phyloP scores from a whole-genome alignment of 257 asterid species.

The Coffea eugenioides region DNA sequence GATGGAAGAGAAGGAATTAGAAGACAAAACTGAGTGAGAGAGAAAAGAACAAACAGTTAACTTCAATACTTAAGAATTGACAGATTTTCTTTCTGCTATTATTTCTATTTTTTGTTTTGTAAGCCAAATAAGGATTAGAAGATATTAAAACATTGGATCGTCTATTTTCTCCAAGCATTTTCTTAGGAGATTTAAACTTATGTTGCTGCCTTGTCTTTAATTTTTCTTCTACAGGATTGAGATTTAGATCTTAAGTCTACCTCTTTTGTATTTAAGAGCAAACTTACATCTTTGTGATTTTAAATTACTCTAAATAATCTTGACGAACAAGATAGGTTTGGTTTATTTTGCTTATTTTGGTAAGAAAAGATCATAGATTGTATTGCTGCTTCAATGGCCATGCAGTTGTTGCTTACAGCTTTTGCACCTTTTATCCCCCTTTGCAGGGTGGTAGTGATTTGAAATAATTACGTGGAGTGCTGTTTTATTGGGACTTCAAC shows the following conservation, averaged over 20 bases:
- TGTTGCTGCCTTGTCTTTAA: not conserved
- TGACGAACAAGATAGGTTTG: not conserved
- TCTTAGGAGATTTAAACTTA: not conserved
- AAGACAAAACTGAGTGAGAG: too few species aligned
- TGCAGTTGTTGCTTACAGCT: not conserved
- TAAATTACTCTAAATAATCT: not conserved
- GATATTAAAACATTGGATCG: not conserved
- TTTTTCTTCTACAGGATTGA: not conserved
- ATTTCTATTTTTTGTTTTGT: not conserved
- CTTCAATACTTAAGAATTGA: too few species aligned
- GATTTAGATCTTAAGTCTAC: not conserved
- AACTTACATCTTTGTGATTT: not conserved
- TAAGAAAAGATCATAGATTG: not conserved
- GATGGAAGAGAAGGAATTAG: too few species aligned
- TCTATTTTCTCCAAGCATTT: too few species aligned
- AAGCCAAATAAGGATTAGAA: not conserved
- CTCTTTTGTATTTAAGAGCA: not conserved
- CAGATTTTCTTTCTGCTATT: too few species aligned
- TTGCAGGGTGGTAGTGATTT: constrained; percentile 42
- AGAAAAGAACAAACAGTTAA: too few species aligned
- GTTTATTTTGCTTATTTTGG: not conserved
- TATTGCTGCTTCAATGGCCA: not conserved
- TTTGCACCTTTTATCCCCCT: not conserved
- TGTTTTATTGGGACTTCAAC: not conserved
- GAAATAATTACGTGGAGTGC: constrained; percentile 12